Base-by-base conservation (phyloP, 495 filamentous ascomycete genomes). In the Hypoxylon fuscum region DNA sequence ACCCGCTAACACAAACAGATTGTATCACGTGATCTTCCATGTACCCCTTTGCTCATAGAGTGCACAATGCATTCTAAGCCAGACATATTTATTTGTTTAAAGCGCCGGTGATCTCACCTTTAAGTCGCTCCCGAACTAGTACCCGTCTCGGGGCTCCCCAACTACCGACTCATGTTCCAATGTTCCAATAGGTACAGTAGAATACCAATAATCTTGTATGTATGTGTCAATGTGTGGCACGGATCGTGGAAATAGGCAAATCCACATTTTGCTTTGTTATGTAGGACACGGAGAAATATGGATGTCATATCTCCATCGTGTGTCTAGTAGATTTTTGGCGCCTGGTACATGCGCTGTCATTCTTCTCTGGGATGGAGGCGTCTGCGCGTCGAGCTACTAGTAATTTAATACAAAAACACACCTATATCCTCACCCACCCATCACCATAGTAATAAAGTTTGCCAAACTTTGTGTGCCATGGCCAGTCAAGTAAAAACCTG, bases 91-190 rank as follows among this genome's bases (percentile, higher is more conserved):
- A n/a, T n/a, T 6, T 18, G 21, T 42, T 21, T 42, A 42, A 42
- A 8, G 27, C 34, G 43, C 61, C 56, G 57, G 56, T 29, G 44
- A 45, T 66, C 34, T 54, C 52, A 46, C 10, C 34, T 31, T 48
- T 41, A 17, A 29, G 8, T 53, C 63, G 56, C 35, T 10, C 41
- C 63, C 56, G 57, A 66, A 9, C 47, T 51, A 17, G 22, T 45
- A 50, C 45, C 56, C 43, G 42, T 34, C 20, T 57, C 63, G 56
- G 63, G 52, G 20, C 52, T 48, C 57, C 63, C 57, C 55, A 65
- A 21, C 20, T 49, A 12, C 48, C 46, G 34, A 22, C 27, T 15
- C n/a, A 15, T 38, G 15, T 14, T 38, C 3, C n/a, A 14, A 38
- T 14, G 31, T 4, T n/a, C 35, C n/a, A 15, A 38, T 34, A 5